phyloP scores from a whole-genome alignment of 352 stramenopile genomes.

The Pythium rhizo-oryzae region DNA sequence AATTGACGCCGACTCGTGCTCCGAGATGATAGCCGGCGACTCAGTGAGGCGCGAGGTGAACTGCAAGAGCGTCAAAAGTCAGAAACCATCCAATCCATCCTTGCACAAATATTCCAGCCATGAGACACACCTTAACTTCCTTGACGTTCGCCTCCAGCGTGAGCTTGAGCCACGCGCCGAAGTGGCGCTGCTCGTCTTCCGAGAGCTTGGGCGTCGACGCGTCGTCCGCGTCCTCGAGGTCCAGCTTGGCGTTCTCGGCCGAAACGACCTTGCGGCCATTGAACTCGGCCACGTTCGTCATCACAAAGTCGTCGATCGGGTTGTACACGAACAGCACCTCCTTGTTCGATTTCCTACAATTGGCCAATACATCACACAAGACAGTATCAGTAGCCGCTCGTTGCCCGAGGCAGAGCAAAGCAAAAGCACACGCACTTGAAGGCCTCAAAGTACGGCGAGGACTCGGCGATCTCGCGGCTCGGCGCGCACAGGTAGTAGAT shows the following conservation, averaged over 20 bases:
- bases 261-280: constrained; percentile 96
- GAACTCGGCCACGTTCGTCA: constrained; percentile 98
- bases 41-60: constrained; percentile 92
- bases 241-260: constrained; percentile 95
- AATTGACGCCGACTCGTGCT: constrained; percentile 97
- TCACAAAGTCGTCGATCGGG: constrained; percentile 99
- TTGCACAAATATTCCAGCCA: too few relatives aligned
- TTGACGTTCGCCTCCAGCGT: constrained; percentile 90
- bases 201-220: constrained; percentile 63
- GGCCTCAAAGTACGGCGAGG: constrained; percentile 98
- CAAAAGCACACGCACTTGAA: constrained; percentile 92
- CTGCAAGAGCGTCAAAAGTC: constrained; percentile 24
- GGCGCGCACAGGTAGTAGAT: constrained; percentile 99
- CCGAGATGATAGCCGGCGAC: constrained; percentile 99
- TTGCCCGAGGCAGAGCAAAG: not conserved
- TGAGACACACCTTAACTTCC: constrained; percentile 80
- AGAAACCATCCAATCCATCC: not conserved
- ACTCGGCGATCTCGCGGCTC: constrained; percentile 93
- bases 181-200: constrained; percentile 85
- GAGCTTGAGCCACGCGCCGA: constrained; percentile 94
- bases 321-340: constrained; percentile 99
- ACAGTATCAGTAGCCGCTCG: not conserved
- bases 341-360: constrained; percentile 83
- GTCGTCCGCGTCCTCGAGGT: constrained; percentile 79
- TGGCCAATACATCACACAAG: not conserved